A percentile compares a stretch with the other conserved stretches of the same genome.
phyloP scores from a whole-genome alignment of 2,329 filamentous ascomycete species.

The Sporothrix phasma region DNA sequence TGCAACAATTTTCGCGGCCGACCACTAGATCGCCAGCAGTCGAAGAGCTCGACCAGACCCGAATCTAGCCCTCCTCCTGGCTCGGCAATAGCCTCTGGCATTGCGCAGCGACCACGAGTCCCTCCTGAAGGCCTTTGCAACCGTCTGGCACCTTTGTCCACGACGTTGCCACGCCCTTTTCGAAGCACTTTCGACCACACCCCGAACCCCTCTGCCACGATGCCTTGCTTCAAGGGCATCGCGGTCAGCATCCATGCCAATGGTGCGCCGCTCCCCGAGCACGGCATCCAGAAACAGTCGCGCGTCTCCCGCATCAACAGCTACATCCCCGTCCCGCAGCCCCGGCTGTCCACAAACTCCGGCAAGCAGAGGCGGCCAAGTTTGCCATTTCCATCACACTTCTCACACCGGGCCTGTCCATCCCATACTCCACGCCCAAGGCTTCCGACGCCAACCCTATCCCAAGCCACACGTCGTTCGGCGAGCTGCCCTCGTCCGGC shows the following conservation, averaged over 20 bases:
- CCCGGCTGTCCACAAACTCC: constrained; percentile 60
- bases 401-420: constrained; percentile 74
- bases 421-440: constrained; percentile 88
- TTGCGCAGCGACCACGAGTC: background rate
- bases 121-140: too few relatives aligned
- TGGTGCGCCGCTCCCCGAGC: constrained; percentile 73
- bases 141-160: too few relatives aligned
- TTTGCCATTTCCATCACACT: constrained; percentile 98
- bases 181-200: background rate
- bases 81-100: too few relatives aligned
- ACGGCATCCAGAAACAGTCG: constrained; percentile 90
- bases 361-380: constrained; percentile 81
- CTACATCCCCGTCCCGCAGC: constrained; percentile 91
- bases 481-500: constrained; percentile 30
- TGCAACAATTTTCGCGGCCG: too few relatives aligned
- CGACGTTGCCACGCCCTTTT: too few relatives aligned
- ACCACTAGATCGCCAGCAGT: background rate
- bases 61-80: background rate
- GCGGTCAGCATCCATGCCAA: constrained; percentile 91
- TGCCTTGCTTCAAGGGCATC: constrained; percentile 99
- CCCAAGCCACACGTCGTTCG: constrained; percentile 58
- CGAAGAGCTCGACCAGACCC: background rate
- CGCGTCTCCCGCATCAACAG: constrained; percentile 87
- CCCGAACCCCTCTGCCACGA: constrained; percentile 29
- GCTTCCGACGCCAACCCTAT: constrained; percentile 60